Evolutionary conservation across 768 basidiomycete species (phyloP).

Genomic region (Mycena galericulata): DNA sequence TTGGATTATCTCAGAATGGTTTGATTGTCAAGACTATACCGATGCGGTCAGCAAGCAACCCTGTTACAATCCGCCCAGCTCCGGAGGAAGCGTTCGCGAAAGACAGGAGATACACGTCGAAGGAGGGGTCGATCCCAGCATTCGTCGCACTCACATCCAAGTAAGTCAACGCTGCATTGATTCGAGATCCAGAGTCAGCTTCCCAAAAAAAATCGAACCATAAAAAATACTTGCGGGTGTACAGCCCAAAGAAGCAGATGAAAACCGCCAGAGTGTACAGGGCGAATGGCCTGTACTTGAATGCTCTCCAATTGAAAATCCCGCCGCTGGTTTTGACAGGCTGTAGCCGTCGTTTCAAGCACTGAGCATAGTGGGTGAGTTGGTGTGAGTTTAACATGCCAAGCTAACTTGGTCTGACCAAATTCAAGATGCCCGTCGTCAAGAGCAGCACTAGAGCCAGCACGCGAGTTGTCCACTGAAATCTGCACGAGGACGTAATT

Average conservation of each 20-base stretch:
- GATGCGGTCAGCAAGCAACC: constrained; percentile 64
- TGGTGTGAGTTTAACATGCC: background rate
- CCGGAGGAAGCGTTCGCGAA: constrained; percentile 77
- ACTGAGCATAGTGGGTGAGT: constrained; percentile 38
- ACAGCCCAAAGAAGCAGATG: constrained; percentile 74
- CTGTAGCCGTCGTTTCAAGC: constrained; percentile 64
- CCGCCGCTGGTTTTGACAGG: constrained; percentile 66
- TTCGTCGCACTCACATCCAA: constrained; percentile 67
- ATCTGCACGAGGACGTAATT: constrained; percentile 53
- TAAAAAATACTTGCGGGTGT: constrained; percentile 59
- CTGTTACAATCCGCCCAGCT: constrained; percentile 69
- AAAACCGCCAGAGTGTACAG: constrained; percentile 70
- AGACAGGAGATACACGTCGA: constrained; percentile 74
- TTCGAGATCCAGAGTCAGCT: background rate
- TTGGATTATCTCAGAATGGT: background rate
- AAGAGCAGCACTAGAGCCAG: constrained; percentile 72
- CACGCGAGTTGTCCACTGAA: constrained; percentile 81
- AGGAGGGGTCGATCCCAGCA: constrained; percentile 59
- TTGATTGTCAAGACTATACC: constrained; percentile 51
- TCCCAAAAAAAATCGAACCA: background rate
- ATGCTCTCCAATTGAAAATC: constrained; percentile 65
- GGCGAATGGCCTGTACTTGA: constrained; percentile 64
- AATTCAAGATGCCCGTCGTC: constrained; percentile 64
- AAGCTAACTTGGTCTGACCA: constrained; percentile 45
- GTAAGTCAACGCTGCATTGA: constrained; percentile 72